A percentile compares a stretch with the other conserved stretches of the same genome.
phyloP scores from a whole-genome alignment of 2,329 filamentous ascomycete species.

The Madurella mycetomatis region DNA sequence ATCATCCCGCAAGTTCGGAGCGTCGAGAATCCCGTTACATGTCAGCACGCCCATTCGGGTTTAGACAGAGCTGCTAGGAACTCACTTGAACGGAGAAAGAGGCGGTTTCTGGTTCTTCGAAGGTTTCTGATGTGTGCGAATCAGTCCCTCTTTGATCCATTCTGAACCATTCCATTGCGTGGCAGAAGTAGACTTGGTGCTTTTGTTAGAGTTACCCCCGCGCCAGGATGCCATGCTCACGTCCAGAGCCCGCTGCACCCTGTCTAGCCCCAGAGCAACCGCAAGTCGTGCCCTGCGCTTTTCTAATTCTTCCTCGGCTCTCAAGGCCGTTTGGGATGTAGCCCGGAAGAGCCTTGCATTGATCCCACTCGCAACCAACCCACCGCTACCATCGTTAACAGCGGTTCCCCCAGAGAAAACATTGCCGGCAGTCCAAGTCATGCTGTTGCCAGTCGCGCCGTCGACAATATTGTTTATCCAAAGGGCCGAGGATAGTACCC shows the following conservation, averaged over 20 bases:
- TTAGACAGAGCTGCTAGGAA: constrained; percentile 21
- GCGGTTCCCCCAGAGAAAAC: constrained; percentile 52
- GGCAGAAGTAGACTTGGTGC: constrained; percentile 7
- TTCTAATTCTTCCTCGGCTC: constrained; percentile 56
- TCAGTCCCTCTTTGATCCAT: constrained; percentile 33
- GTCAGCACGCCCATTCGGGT: neutral
- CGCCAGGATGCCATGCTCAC: constrained; percentile 36
- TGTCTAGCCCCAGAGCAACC: constrained; percentile 74
- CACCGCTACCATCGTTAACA: constrained; percentile 59
- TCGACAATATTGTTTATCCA: constrained; percentile 25
- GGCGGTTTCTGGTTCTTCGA: constrained; percentile 51
- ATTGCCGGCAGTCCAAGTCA: constrained; percentile 76
- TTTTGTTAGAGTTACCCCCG: constrained; percentile 14
- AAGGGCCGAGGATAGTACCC: constrained; percentile 27
- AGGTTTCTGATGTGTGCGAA: constrained; percentile 12
- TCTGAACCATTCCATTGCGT: constrained; percentile 41
- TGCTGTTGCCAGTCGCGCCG: constrained; percentile 59
- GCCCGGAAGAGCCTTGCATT: constrained; percentile 63
- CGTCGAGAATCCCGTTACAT: constrained; percentile 68
- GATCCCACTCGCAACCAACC: constrained; percentile 63
- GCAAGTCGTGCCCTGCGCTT: constrained; percentile 73
- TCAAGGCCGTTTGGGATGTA: constrained; percentile 42
- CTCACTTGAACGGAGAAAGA: constrained; percentile 71
- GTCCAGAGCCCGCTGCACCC: constrained; percentile 60
- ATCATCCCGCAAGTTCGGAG: constrained; percentile 83